Evolutionary conservation across 2,329 filamentous ascomycete genomes (phyloP).

Genomic region (Nemania sp.): DNA sequence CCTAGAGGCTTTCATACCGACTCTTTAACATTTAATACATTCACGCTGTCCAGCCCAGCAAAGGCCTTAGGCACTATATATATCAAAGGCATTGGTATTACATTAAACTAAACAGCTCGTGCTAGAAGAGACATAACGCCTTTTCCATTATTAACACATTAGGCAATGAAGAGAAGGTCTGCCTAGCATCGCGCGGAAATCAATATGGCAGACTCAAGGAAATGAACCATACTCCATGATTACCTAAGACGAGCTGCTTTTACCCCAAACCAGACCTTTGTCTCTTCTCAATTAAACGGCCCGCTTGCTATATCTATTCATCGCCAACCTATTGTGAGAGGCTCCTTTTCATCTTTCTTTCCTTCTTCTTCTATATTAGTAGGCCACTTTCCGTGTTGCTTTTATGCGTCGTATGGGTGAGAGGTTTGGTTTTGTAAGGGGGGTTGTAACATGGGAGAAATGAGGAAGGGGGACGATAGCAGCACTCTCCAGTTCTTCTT

Average conservation of each 20-base stretch:
- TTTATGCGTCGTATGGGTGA: too few species aligned
- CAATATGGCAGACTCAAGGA: background rate
- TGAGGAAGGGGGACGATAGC: background rate
- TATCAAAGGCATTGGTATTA: background rate
- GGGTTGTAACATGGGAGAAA: background rate
- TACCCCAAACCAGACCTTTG: conserved; percentile 6
- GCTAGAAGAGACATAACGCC: conserved; percentile 16
- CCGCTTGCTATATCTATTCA: background rate
- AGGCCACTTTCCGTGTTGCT: too few species aligned
- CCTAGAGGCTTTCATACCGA: too few species aligned
- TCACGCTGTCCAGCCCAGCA: background rate
- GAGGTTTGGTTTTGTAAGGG: background rate
- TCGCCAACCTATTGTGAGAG: background rate
- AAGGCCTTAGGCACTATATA: background rate
- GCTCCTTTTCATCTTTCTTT: background rate
- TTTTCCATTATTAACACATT: background rate
- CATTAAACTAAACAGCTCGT: background rate
- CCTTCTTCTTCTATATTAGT: too few species aligned
- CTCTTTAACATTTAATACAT: too few species aligned
- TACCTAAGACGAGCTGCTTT: background rate
- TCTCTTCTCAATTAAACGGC: background rate
- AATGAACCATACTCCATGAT: background rate
- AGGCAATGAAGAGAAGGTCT: background rate
- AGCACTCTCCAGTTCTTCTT: background rate
- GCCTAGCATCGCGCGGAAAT: conserved; percentile 7